phyloP scores from a whole-genome alignment of 2,329 filamentous ascomycete species.

The Huntiella savannae region DNA sequence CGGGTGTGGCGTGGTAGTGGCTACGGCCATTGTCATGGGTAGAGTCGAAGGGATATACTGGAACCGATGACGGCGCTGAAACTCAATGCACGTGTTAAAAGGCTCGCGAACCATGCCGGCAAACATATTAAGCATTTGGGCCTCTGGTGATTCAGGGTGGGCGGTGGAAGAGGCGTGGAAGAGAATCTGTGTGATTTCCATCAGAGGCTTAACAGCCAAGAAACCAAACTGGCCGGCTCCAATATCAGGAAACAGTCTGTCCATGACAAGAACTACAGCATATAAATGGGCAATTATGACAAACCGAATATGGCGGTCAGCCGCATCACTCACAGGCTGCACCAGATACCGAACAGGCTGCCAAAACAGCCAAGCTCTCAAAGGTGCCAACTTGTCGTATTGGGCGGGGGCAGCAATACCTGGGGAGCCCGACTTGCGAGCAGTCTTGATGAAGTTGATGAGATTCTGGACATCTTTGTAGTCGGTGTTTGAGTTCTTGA shows the following conservation, averaged over 20 bases:
- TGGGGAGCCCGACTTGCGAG: slow-evolving; percentile 46
- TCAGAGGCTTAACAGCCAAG: slow-evolving; percentile 60
- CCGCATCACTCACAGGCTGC: slow-evolving; percentile 1
- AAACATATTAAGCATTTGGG: neutral
- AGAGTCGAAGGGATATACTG: neutral
- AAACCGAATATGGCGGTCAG: neutral
- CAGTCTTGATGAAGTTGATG: slow-evolving; percentile 51
- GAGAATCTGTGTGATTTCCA: slow-evolving; percentile 66
- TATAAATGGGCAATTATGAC: slow-evolving; percentile 83
- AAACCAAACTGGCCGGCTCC: slow-evolving; percentile 75
- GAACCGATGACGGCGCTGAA: slow-evolving; percentile 6
- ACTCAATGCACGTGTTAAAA: slow-evolving; percentile 4
- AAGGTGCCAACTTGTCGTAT: slow-evolving; percentile 72
- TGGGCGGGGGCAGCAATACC: slow-evolving; percentile 46
- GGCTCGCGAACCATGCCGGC: slow-evolving; percentile 6
- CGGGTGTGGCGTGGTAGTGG: neutral
- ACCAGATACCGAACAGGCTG: slow-evolving; percentile 70
- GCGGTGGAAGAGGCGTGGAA: slow-evolving; percentile 18
- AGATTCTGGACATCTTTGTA: slow-evolving; percentile 49
- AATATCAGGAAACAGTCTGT: slow-evolving; percentile 80
- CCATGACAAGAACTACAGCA: slow-evolving; percentile 68
- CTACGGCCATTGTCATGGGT: neutral
- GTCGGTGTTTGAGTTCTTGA: slow-evolving; percentile 52
- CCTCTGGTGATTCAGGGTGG: neutral
- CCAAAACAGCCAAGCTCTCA: slow-evolving; percentile 92